Evolutionary conservation across 345 rosid genomes (phyloP), one percentile per base, ranked within the genome.

Genomic region (Populus euphratica): DNA sequence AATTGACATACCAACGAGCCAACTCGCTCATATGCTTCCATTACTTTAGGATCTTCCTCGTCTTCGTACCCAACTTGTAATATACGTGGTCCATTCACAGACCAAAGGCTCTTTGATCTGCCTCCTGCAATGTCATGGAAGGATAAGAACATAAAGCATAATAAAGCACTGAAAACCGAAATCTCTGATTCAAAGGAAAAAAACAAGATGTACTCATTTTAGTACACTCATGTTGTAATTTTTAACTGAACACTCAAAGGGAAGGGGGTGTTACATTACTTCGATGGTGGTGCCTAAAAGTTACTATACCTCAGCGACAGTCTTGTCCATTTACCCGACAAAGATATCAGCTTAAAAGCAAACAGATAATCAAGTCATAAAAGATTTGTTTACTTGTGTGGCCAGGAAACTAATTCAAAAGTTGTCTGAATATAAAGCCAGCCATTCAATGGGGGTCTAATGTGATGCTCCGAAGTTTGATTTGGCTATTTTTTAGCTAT

Each of bases 31-130:
- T 86, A 95, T 8, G 99, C 98, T 87, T 90, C 92, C 93, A 95
- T 92, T 68, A 88, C 99, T 91, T 91, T 91, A 31, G 91, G 87
- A 86, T 95, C 88, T 76, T 88, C 89, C 84, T 95, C 99, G 21
- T 92, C 92, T 85, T 89, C 97, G 38, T 95, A 93, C 13, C 99
- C 99, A 38, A 92, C 72, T 86, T 95, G 93, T 25, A 95, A 85
- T 75, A 95, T 89, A 69, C 92, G 68, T 18, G 99, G 93, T 77
- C 96, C 99, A 59, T 92, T 95, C 68, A 93, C 80, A 12, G 96
- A 90, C 98, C 99, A 93, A 77, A 88, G 17, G 97, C 91, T 74
- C 97, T 90, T 74, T 86, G 87, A 36, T 97, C 98, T 0, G 91
- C 92, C 77, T 94, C 97, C 98, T 94, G 85, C 47, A 79, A 78